phyloP scores from a whole-genome alignment of 2,329 filamentous ascomycete species.

The Neoarthrinium moseri region DNA sequence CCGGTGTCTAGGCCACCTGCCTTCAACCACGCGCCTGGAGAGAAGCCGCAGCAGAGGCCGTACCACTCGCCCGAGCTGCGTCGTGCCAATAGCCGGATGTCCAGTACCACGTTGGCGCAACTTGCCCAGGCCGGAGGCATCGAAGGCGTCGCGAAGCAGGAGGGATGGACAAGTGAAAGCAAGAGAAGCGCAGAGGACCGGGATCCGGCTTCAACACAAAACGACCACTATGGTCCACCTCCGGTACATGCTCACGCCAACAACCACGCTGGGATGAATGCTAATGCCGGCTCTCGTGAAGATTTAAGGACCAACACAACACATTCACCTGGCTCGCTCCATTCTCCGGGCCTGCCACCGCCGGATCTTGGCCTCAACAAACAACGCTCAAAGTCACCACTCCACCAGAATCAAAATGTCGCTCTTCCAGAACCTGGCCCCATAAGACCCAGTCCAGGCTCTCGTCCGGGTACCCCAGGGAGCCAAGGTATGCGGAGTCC shows the following conservation, averaged over 20 bases:
- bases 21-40: conserved; percentile 73
- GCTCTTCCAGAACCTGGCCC: conserved; percentile 27
- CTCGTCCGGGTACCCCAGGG: conserved; percentile 15
- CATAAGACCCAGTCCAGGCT: conserved; percentile 30
- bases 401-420: conserved; percentile 34
- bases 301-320: conserved; percentile 43
- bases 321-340: too few relatives aligned
- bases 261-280: conserved; percentile 48
- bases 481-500: conserved; percentile 20
- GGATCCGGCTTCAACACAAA: conserved; percentile 28
- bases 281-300: conserved; percentile 57
- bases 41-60: conserved; percentile 67
- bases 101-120: conserved; percentile 76
- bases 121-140: conserved; percentile 68
- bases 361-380: conserved; percentile 38
- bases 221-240: conserved; percentile 38
- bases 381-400: conserved; percentile 44
- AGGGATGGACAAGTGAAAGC: conserved; percentile 24
- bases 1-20: conserved; percentile 77
- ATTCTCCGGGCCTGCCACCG: conserved; percentile 38
- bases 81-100: conserved; percentile 80
- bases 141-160: conserved; percentile 31
- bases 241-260: conserved; percentile 50
- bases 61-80: conserved; percentile 76
- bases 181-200: conserved; percentile 31